Base-by-base conservation (phyloP, 805 yeast species). In the Hanseniaspora lachancei region DNA sequence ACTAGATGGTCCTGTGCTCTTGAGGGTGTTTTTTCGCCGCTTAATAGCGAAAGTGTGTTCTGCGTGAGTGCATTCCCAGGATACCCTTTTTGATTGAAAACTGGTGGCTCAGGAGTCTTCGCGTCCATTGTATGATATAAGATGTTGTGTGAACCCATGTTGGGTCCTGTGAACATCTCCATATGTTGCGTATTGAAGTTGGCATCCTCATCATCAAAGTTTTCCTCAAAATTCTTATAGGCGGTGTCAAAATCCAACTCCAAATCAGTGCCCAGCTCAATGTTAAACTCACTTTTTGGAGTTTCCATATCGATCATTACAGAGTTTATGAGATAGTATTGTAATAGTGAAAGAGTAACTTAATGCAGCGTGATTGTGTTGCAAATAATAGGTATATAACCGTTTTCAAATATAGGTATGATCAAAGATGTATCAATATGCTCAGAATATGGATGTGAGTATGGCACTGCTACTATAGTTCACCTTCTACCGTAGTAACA, bases 201-300 rank as follows among this genome's bases (percentile, higher is more conserved):
- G 2, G 8, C 15, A 39, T 10, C 21, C 4, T 46, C 47, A 9
- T 47, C 43, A 34, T 54, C 29, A 41, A 47, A 47, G 13, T 54
- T 47, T 7, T 47, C 57, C n/a, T 51, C 58, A 27, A 67, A 58
- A 63, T 66, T 60, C 49, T 64, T 62, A 50, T 66, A 67, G 7
- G 70, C 70, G 5, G 70, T 67, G 43, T 67, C 70, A 51, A 67
- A 67, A 57, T 67, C 70, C 29, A 66, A 59, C 35, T 64, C 69
- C 36, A 64, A 57, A 44, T 66, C 68, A 5, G 53, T 23, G 4
- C 18, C 41, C 16, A 42, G 12, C 2, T 39, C 54, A 21, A 49
- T 21, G 13, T 49, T 32, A 13, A 23, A 29, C 32, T 49, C 47
- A 21, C 40, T 23, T 23, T 35, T 34, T 39, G 29, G 38, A n/a